These are phyloP conservation scores for Penicillium sp. DNA, from an alignment of 2,329 filamentous ascomycete species.

Conservation along the genomic window DNA sequence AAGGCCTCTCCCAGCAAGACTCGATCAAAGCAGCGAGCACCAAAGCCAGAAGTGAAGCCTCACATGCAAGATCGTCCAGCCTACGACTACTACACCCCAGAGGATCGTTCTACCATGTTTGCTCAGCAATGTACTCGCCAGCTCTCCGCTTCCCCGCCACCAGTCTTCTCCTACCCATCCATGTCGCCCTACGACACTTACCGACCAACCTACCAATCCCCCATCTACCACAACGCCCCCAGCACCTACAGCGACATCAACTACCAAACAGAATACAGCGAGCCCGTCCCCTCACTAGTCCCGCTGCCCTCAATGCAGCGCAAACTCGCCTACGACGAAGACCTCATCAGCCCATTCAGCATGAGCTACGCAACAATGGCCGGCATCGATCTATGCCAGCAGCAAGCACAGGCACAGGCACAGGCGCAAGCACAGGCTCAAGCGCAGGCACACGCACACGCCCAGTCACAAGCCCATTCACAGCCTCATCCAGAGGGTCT, in stretches of 20 bases:
- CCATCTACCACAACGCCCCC: slow-evolving; percentile 36
- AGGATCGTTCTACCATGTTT: slow-evolving; percentile 57
- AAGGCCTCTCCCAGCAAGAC: slow-evolving; percentile 28
- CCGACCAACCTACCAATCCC: slow-evolving; percentile 37
- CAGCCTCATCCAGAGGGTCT: slow-evolving; percentile 33
- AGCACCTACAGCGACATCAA: slow-evolving; percentile 35
- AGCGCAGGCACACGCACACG: slow-evolving; percentile 28
- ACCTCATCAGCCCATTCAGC: slow-evolving; percentile 59
- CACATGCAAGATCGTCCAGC: slow-evolving; percentile 33
- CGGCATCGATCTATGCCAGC: slow-evolving; percentile 53
- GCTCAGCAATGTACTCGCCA: slow-evolving; percentile 60
- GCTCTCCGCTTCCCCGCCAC: slow-evolving; percentile 60
- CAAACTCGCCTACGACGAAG: slow-evolving; percentile 54
- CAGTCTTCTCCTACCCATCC: slow-evolving; percentile 55
- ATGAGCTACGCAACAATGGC: slow-evolving; percentile 63
- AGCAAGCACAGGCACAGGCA: slow-evolving; percentile 30
- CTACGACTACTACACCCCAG: slow-evolving; percentile 38
- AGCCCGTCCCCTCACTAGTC: slow-evolving; percentile 45
- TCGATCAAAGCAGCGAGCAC: slow-evolving; percentile 26
- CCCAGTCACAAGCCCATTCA: neutral
- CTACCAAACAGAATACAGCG: slow-evolving; percentile 42
- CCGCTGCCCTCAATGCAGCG: slow-evolving; percentile 53
- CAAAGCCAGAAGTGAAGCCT: slow-evolving; percentile 30
- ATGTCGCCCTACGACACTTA: slow-evolving; percentile 50
- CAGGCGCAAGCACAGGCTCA: slow-evolving; percentile 30